Percentiles rank a stretch among this genome's conserved stretches.
phyloP scores from a whole-genome alignment of 139 green algal genomes.

The Chlorella sp. region DNA sequence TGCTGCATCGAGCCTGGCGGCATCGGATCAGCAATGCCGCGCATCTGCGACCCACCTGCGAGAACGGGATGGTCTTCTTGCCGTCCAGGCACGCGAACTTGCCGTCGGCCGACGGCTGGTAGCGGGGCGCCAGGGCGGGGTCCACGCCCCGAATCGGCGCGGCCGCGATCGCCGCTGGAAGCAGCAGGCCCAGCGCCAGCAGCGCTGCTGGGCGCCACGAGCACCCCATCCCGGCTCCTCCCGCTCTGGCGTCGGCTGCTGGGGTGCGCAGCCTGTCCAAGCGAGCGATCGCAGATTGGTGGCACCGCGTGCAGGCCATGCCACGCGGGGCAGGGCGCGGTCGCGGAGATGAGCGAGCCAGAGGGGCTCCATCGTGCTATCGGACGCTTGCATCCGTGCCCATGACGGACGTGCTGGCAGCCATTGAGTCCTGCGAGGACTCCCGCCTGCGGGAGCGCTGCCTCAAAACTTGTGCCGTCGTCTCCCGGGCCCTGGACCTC shows the following conservation, averaged over 20 bases:
- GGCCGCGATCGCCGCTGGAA: not conserved
- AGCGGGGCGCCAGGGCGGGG: constrained; percentile 23
- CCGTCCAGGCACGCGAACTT: constrained; percentile 81
- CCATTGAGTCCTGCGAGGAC: constrained; percentile 45
- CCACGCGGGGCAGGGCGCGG: too few relatives aligned
- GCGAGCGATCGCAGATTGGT: not conserved
- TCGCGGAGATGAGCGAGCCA: too few relatives aligned
- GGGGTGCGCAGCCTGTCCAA: not conserved
- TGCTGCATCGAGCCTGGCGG: too few relatives aligned
- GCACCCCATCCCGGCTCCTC: not conserved
- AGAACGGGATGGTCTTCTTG: constrained; percentile 54
- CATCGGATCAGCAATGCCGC: too few relatives aligned
- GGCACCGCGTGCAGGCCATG: too few relatives aligned
- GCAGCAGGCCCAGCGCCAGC: constrained; percentile 13
- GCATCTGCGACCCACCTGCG: constrained; percentile 42
- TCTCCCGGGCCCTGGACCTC: constrained; percentile 60
- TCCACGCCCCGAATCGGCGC: constrained; percentile 24
- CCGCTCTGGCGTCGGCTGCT: not conserved
- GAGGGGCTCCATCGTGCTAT: too few relatives aligned
- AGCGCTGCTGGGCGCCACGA: not conserved
- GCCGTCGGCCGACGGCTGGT: constrained; percentile 19
- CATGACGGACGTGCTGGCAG: constrained; percentile 59
- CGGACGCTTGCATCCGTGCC: not conserved
- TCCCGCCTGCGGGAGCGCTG: constrained; percentile 50
- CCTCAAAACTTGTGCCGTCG: constrained; percentile 39